Percentiles rank a stretch among this genome's conserved stretches.
phyloP scores from a whole-genome alignment of 768 basidiomycete genomes.

The Amanita pseudoporphyria region DNA sequence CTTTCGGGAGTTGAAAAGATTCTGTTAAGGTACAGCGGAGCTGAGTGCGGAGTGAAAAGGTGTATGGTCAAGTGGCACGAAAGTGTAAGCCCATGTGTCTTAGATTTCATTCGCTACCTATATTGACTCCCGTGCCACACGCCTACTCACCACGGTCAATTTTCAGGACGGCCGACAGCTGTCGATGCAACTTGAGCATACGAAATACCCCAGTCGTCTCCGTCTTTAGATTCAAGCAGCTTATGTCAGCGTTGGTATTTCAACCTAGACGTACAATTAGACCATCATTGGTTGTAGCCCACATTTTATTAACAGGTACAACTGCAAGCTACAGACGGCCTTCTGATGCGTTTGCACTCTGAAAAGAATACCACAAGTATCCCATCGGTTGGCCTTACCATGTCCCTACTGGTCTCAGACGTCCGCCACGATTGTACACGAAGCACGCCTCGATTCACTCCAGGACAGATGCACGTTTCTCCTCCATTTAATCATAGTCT shows the following conservation, averaged over 20 bases:
- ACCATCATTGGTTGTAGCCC: constrained; percentile 76
- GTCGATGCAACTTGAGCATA: too few species aligned
- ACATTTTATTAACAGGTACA: constrained; percentile 76
- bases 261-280: constrained; percentile 62
- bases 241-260: constrained; percentile 26
- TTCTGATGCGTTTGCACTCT: constrained; percentile 72
- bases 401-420: too few species aligned
- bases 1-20: too few species aligned
- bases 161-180: too few species aligned
- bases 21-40: too few species aligned
- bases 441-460: too few species aligned
- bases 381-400: constrained; percentile 68
- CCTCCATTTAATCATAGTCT: constrained; percentile 74
- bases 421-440: not conserved
- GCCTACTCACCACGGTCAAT: constrained; percentile 76
- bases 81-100: too few species aligned
- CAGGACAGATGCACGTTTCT: constrained; percentile 62
- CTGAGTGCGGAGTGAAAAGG: too few species aligned
- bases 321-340: constrained; percentile 82
- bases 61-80: too few species aligned
- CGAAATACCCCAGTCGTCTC: constrained; percentile 75
- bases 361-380: constrained; percentile 52
- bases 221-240: too few species aligned
- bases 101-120: too few species aligned
- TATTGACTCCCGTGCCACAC: constrained; percentile 66